These are phyloP conservation scores for Scedosporium minutisporum DNA, from an alignment of 2,329 filamentous ascomycete species.

Conservation along the genomic window DNA sequence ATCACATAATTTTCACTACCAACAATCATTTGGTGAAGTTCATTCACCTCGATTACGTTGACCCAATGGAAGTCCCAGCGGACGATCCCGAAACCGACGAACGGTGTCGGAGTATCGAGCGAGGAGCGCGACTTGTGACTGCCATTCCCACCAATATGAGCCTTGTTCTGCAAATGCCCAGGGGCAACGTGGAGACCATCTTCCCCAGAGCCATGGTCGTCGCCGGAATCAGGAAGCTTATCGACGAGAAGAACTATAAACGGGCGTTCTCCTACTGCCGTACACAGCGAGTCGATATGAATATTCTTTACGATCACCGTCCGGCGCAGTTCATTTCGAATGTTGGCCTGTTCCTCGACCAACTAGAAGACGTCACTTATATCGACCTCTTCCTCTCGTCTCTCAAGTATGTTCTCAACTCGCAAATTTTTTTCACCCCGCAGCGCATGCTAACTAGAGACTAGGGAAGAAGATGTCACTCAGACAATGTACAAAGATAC, in stretches of 20 bases:
- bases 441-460: conserved; percentile 17
- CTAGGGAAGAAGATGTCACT: conserved; percentile 79
- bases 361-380: conserved; percentile 70
- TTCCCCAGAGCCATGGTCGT: conserved; percentile 88
- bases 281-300: conserved; percentile 93
- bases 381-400: conserved; percentile 89
- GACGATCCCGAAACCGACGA: conserved; percentile 92
- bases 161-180: conserved; percentile 85
- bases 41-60: conserved; percentile 62
- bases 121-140: conserved; percentile 77
- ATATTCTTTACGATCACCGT: conserved; percentile 90
- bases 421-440: neutral
- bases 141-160: conserved; percentile 83
- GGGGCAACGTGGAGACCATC: conserved; percentile 91
- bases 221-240: conserved; percentile 73
- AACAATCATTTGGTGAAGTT: conserved; percentile 91
- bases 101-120: conserved; percentile 81
- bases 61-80: conserved; percentile 71
- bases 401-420: conserved; percentile 48
- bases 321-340: conserved; percentile 74
- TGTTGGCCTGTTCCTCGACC: conserved; percentile 68
- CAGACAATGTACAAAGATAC: conserved; percentile 92
- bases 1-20: conserved; percentile 86
- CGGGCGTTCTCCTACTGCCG: conserved; percentile 81
- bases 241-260: conserved; percentile 72